phyloP scores from a whole-genome alignment of 2,329 filamentous ascomycete genomes.

The Pseudogymnoascus verrucosus region DNA sequence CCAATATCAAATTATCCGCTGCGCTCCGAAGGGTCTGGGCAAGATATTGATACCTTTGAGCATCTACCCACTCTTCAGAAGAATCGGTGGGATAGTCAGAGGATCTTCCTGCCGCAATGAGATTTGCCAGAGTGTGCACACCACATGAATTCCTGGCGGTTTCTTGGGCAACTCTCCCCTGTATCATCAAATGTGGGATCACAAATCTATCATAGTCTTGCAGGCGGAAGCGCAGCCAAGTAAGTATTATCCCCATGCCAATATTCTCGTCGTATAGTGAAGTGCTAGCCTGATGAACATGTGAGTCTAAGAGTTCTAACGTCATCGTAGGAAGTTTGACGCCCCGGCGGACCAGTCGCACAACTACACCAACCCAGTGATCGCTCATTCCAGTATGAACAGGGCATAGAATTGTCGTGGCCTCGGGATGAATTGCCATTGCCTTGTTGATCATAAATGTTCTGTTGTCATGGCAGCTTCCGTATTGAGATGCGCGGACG shows the following conservation, averaged over 20 bases:
- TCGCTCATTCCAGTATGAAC: not conserved
- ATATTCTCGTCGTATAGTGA: not conserved
- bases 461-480: not conserved
- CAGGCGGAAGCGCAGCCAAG: too few species aligned
- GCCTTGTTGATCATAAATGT: not conserved
- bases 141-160: not conserved
- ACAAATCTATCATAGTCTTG: too few species aligned
- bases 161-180: too few species aligned
- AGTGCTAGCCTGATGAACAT: not conserved
- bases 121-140: not conserved
- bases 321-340: not conserved
- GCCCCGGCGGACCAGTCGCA: not conserved
- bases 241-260: too few species aligned
- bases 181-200: too few species aligned
- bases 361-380: not conserved
- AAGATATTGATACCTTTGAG: not conserved
- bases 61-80: not conserved
- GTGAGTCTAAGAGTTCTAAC: not conserved
- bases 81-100: not conserved
- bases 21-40: not conserved
- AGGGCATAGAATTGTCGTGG: not conserved
- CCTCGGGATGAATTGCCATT: not conserved
- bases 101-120: not conserved
- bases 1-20: not conserved
- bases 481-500: not conserved